Evolutionary conservation across 345 rosid genomes (phyloP), one percentile per base, ranked within the genome.

Genomic region (Populus alba): DNA sequence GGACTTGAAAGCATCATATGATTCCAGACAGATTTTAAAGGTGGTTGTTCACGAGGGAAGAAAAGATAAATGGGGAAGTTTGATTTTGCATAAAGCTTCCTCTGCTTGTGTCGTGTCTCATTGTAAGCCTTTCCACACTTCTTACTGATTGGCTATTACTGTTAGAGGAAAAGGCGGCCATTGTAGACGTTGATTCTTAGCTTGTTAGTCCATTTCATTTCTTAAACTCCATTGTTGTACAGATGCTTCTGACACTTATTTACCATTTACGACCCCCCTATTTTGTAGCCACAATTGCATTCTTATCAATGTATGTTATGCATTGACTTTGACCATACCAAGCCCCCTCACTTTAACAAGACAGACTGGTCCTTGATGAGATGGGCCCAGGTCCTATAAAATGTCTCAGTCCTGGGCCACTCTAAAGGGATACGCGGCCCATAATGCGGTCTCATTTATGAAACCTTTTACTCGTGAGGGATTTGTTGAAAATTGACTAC

Each of bases 11-110:
- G 9, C 39, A 27, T 51, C 38, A 16, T 51, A 15, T 55, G 39
- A 25, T 35, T 72, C 39, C 31, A 16, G 11, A 74, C 53, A 22
- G 47, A 38, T 41, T 41, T 62, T 62, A 18, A 29, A 62, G 59
- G 59, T 29, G 45, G 37, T 17, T 27, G 61, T 18, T 43, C 2
- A 45, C 33, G 20, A 2, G 33, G 12, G 47, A 53, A 8, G 78
- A 3, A 70, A 70, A 25, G 22, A 41, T 12, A 23, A 6, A 51
- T 22, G 22, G 78, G 75, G 79, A 57, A 53, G 79, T 39, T 51
- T 68, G 73, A 9, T 76, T 76, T 68, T 76, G 18, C 55, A 29
- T 27, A 1, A 6, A 68, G 66, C 79, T 68, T 76, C 57, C 55
- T 53, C 63, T 31, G 59, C 57, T 13, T 2, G 8, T 73, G 38